Conservation (phyloP, 208 protist genomes). For the Wallacemonas sp. region DNA sequence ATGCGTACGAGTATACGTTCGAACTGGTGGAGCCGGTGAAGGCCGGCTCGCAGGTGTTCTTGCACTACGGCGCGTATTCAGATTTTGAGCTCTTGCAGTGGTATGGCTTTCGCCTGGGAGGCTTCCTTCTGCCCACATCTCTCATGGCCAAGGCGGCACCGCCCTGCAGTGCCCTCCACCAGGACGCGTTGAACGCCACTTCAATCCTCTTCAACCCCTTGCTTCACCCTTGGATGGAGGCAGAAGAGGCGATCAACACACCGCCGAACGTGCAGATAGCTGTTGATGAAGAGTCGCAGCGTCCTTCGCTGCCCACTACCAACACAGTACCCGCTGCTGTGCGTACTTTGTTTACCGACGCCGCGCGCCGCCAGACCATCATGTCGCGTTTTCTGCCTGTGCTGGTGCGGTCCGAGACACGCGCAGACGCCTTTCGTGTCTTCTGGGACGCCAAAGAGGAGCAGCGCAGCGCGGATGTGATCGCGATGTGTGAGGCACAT, state of each 20-base stretch:
- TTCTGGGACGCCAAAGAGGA: conserved; percentile 11
- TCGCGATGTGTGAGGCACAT: background rate
- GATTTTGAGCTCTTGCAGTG: conserved; percentile 88
- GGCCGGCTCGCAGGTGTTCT: conserved; percentile 61
- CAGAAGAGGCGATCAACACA: background rate
- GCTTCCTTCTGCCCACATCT: conserved; percentile 44
- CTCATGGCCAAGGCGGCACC: conserved; percentile 13
- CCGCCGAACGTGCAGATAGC: background rate
- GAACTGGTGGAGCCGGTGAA: conserved; percentile 33
- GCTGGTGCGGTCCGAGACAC: background rate
- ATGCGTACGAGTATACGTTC: conserved; percentile 58
- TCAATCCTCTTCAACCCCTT: background rate
- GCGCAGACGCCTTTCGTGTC: background rate
- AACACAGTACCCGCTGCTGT: background rate
- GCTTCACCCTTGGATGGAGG: background rate
- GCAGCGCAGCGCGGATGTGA: background rate
- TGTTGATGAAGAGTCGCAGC: background rate
- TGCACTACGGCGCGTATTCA: conserved; percentile 88
- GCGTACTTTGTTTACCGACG: background rate
- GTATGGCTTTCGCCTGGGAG: conserved; percentile 89
- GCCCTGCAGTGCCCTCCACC: conserved; percentile 6
- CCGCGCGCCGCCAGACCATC: background rate
- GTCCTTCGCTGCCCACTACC: too few species aligned
- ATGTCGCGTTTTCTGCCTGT: conserved; percentile 4
- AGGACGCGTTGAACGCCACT: background rate